A percentile compares a stretch with the other conserved stretches of the same genome.
These are phyloP conservation scores for Neurospora sp. DNA, from an alignment of 495 filamentous ascomycete genomes.

Conservation along the genomic window DNA sequence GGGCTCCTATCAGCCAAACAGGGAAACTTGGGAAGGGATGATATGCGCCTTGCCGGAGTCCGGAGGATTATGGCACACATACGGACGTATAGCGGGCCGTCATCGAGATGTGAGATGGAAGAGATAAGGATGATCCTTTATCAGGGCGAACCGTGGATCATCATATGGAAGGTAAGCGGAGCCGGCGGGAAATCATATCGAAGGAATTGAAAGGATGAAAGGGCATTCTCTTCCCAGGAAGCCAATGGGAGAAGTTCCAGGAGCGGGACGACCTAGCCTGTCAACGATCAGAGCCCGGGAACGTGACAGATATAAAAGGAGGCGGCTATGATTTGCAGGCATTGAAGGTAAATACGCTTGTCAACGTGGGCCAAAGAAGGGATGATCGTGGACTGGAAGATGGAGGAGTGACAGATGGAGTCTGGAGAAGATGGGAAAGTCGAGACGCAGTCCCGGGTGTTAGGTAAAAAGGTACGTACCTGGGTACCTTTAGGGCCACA, in stretches of 20 bases:
- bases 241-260: not conserved
- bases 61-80: not conserved
- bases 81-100: not conserved
- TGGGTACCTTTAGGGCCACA: not conserved
- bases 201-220: not conserved
- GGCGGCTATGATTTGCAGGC: too few relatives aligned
- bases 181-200: not conserved
- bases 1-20: not conserved
- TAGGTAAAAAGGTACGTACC: not conserved
- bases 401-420: not conserved
- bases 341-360: too few relatives aligned
- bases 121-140: not conserved
- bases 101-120: not conserved
- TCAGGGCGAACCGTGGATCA: too few relatives aligned
- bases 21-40: not conserved
- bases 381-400: not conserved
- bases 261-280: not conserved
- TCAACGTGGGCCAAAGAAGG: not conserved
- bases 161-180: not conserved
- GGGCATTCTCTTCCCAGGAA: not conserved
- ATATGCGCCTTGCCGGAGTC: not conserved
- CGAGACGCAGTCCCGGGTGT: not conserved
- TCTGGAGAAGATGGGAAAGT: not conserved
- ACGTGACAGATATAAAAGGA: too few relatives aligned
- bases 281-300: not conserved